Percentiles rank a stretch among this genome's conserved stretches.
Evolutionary conservation across 257 asterid species (phyloP).

Genomic region (Solanum lycopersicoides): DNA sequence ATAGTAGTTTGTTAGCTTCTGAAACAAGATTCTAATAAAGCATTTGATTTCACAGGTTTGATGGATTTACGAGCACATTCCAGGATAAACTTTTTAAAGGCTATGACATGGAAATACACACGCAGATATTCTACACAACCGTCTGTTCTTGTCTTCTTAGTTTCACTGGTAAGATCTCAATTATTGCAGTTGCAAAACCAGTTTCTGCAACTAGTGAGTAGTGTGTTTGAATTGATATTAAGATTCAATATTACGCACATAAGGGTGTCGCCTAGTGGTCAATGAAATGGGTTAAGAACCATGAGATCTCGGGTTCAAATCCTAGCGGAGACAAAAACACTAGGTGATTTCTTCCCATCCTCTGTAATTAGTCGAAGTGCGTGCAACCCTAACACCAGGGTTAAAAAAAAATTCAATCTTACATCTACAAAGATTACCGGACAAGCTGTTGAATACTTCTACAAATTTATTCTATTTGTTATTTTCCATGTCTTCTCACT

Average conservation of each 20-base stretch:
- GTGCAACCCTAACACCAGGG: background rate
- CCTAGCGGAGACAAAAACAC: background rate
- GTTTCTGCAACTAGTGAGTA: background rate
- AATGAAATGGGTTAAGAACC: background rate
- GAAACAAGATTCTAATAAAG: background rate
- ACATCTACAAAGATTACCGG: background rate
- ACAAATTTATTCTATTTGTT: background rate
- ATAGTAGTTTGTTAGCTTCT: background rate
- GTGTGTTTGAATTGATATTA: background rate
- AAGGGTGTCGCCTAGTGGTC: background rate
- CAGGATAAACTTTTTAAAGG: constrained; percentile 98
- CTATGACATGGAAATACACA: constrained; percentile 96
- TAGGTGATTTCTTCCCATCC: background rate
- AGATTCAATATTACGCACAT: background rate
- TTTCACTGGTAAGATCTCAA: constrained; percentile 53
- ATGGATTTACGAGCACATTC: constrained; percentile 98
- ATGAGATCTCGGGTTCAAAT: background rate
- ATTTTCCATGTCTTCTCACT: background rate
- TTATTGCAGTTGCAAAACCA: background rate
- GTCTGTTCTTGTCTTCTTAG: constrained; percentile 92
- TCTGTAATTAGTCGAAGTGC: background rate
- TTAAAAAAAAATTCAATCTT: background rate
- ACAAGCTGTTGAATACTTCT: background rate
- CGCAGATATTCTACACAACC: constrained; percentile 93
- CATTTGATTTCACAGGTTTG: constrained; percentile 51